A percentile compares a stretch with the other conserved stretches of the same genome.
phyloP scores from a whole-genome alignment of 306 rosid genomes.

The Mimosa bimucronata region DNA sequence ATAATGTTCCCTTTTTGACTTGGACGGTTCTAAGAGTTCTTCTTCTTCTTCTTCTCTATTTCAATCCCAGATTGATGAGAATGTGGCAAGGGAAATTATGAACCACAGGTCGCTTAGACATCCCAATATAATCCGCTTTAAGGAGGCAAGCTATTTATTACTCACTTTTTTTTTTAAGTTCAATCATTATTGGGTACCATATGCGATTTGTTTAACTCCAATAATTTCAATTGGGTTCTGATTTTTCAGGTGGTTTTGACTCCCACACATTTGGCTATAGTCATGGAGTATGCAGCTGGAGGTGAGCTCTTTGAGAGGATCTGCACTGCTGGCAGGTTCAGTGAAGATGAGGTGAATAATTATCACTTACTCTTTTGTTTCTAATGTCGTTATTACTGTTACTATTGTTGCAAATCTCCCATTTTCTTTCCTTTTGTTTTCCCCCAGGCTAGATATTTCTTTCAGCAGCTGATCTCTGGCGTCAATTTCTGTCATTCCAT shows the following conservation, averaged over 20 bases:
- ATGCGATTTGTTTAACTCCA: constrained; percentile 7
- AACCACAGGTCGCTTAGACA: constrained; percentile 72
- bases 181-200: not conserved
- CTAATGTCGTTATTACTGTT: not conserved
- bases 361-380: constrained; percentile 5
- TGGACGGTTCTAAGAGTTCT: not conserved
- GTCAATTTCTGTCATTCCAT: constrained; percentile 62
- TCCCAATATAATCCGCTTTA: constrained; percentile 73
- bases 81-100: constrained; percentile 72
- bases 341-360: constrained; percentile 67
- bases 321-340: constrained; percentile 70
- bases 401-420: constrained; percentile 1
- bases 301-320: constrained; percentile 75
- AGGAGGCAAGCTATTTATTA: constrained; percentile 52
- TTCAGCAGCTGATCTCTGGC: constrained; percentile 79
- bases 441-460: constrained; percentile 70
- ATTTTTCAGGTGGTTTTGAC: constrained; percentile 64
- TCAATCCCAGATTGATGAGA: constrained; percentile 63
- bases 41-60: too few relatives aligned
- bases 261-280: constrained; percentile 67
- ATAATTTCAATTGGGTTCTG: constrained; percentile 22
- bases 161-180: not conserved
- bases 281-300: constrained; percentile 81
- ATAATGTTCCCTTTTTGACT: not conserved
- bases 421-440: constrained; percentile 25